Conservation (phyloP, 75 land plant genomes). For the Azolla pinnata region DNA sequence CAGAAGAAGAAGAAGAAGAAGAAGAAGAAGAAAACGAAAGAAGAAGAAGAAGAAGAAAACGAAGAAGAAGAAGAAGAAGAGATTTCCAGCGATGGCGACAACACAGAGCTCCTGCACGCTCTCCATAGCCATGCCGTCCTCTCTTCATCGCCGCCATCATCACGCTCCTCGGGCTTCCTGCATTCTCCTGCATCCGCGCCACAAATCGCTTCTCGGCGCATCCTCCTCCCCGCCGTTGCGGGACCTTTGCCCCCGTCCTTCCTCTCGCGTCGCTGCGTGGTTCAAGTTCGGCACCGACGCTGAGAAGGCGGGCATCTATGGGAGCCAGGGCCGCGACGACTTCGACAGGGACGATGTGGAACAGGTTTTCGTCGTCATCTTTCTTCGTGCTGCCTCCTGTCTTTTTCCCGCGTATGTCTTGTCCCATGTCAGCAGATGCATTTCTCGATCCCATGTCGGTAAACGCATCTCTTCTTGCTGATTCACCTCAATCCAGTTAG, state of each 20-base stretch:
- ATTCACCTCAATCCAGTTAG: too few relatives aligned
- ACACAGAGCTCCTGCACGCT: background rate
- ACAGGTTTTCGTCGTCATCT: constrained; percentile 41
- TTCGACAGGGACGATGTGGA: constrained; percentile 90
- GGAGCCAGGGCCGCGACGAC: constrained; percentile 73
- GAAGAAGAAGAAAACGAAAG: too few relatives aligned
- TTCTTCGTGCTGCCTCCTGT: background rate
- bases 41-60: too few relatives aligned
- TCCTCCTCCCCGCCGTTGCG: background rate
- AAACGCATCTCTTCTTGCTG: too few relatives aligned
- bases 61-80: too few relatives aligned
- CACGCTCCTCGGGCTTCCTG: background rate
- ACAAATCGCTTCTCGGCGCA: background rate
- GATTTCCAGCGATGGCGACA: too few relatives aligned
- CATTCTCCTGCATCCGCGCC: background rate
- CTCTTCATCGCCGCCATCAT: background rate
- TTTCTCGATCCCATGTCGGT: too few relatives aligned
- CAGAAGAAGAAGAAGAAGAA: too few relatives aligned
- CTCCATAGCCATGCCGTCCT: background rate
- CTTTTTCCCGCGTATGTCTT: too few relatives aligned
- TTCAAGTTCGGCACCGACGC: constrained; percentile 76
- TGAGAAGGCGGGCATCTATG: constrained; percentile 84
- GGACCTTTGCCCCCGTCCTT: constrained; percentile 3
- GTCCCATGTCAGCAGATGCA: too few relatives aligned
- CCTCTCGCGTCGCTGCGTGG: constrained; percentile 49